A percentile compares a stretch with the other conserved stretches of the same genome.
Evolutionary conservation across 257 asterid genomes (phyloP).

Genomic region (Datura wrightii): DNA sequence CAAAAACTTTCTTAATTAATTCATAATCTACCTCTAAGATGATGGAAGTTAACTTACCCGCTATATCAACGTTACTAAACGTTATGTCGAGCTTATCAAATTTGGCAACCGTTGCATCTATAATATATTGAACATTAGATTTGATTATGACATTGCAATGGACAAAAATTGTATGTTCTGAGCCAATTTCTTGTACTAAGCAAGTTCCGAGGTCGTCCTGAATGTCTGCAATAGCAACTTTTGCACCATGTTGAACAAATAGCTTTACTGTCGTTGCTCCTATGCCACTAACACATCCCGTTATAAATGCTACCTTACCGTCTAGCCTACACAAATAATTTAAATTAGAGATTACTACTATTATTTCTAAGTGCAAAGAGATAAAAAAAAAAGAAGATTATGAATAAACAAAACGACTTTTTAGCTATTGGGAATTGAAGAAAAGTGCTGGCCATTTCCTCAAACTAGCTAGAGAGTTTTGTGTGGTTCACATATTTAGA

Average conservation of each 20-base stretch:
- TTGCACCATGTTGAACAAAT: not conserved
- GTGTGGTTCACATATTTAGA: no score
- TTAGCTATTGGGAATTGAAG: not conserved
- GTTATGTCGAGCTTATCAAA: conserved; percentile 17
- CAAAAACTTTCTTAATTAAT: not conserved
- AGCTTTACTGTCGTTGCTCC: not conserved
- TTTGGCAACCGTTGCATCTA: not conserved
- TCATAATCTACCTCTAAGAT: not conserved
- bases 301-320: no score
- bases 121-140: not conserved
- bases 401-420: no score
- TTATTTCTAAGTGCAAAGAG: not conserved
- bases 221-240: not conserved
- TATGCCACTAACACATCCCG: not conserved
- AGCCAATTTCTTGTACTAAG: not conserved
- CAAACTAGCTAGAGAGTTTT: no score
- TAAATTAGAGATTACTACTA: no score
- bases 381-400: no score
- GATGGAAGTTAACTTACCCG: not conserved
- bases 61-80: not conserved
- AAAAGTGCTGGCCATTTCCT: not conserved
- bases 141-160: not conserved
- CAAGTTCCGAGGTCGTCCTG: not conserved
- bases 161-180: not conserved
- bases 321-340: no score